These are phyloP conservation scores for Adansonia digitata DNA, from an alignment of 345 rosid species.

Conservation along the genomic window DNA sequence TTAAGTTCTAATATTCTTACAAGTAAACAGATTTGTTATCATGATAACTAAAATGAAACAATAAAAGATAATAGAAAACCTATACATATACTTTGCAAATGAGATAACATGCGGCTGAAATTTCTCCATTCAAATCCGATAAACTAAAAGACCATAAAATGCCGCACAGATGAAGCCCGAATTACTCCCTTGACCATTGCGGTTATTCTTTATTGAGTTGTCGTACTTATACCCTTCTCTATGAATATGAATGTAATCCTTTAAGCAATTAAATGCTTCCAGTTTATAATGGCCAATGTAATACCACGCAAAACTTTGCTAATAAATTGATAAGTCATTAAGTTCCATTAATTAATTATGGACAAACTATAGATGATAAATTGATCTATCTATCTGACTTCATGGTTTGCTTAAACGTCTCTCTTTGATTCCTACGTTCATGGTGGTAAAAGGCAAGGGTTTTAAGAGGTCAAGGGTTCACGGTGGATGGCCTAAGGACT, in stretches of 20 bases:
- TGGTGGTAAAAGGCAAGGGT: background rate
- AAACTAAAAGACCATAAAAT: background rate
- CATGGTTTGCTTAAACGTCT: background rate
- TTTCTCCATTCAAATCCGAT: background rate
- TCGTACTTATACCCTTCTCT: background rate
- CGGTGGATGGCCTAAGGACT: background rate
- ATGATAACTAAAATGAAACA: background rate
- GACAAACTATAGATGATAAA: background rate
- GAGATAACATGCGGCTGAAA: background rate
- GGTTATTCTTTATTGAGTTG: background rate
- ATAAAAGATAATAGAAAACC: background rate
- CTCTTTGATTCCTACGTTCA: background rate
- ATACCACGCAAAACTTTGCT: too few relatives aligned
- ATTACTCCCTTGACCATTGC: background rate
- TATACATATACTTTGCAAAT: background rate
- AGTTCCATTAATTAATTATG: too few relatives aligned
- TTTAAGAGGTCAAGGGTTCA: background rate
- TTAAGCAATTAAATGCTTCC: background rate
- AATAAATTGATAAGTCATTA: too few relatives aligned
- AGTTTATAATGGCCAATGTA: background rate
- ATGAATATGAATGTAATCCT: background rate
- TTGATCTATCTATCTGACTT: background rate
- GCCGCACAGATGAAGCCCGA: background rate
- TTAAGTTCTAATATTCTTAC: background rate
- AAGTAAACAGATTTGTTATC: background rate